Conservation (phyloP, 2,329 filamentous ascomycete genomes). For the Beauveria sp. region DNA sequence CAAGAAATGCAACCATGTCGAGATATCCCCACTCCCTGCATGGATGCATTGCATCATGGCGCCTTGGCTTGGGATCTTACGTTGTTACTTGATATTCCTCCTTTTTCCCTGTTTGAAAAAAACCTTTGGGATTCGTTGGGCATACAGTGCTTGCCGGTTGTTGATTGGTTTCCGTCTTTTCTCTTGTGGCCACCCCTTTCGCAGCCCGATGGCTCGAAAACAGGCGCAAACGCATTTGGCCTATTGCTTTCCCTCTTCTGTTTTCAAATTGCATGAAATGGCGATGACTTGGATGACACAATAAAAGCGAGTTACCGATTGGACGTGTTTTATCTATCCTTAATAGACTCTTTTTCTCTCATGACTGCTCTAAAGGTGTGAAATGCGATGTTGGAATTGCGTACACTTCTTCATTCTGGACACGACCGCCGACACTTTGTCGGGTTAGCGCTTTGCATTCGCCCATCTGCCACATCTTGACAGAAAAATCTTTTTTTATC, state of each 20-base stretch:
- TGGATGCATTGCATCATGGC: background rate
- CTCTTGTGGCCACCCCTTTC: background rate
- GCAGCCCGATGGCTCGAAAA: background rate
- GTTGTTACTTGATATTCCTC: background rate
- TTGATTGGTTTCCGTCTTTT: slow-evolving; percentile 10
- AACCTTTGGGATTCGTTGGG: background rate
- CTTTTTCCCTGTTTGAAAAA: background rate
- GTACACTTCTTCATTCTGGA: too few relatives aligned
- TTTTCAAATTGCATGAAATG: slow-evolving; percentile 11
- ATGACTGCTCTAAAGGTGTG: background rate
- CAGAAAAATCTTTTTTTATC: background rate
- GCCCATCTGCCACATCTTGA: background rate
- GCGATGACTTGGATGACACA: slow-evolving; percentile 14
- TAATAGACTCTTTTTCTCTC: slow-evolving; percentile 7
- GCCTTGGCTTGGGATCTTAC: background rate
- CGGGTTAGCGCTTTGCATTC: background rate
- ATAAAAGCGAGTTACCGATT: slow-evolving; percentile 12
- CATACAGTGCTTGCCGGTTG: slow-evolving; percentile 10
- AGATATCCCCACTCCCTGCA: background rate
- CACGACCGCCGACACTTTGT: too few relatives aligned
- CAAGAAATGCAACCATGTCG: background rate
- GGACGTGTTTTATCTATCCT: slow-evolving; percentile 9
- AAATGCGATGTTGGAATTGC: too few relatives aligned
- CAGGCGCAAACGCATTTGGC: background rate
- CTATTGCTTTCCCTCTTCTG: background rate